Conservation (phyloP, 805 yeast species). For the Starmerella davenportii region DNA sequence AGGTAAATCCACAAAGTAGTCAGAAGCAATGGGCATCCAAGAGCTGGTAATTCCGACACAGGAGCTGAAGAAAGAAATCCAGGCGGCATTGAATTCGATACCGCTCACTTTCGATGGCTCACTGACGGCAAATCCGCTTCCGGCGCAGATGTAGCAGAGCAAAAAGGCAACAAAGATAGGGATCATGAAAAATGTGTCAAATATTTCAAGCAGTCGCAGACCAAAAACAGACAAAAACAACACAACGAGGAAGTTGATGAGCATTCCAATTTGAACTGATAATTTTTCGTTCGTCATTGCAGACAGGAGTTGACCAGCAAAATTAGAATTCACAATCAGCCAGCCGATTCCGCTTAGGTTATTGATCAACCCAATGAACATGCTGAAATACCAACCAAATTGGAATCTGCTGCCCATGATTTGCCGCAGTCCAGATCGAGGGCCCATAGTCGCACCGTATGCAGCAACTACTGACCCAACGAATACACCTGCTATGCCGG, state of each 20-base stretch:
- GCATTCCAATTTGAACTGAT: conserved; percentile 56
- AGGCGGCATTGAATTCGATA: conserved; percentile 33
- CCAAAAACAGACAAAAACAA: conserved; percentile 61
- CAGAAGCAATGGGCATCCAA: conserved; percentile 79
- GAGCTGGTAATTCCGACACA: conserved; percentile 67
- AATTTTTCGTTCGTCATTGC: conserved; percentile 47
- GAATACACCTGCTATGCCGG: conserved; percentile 45
- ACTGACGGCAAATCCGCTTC: conserved; percentile 19
- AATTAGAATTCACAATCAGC: conserved; percentile 79
- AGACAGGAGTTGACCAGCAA: conserved; percentile 68
- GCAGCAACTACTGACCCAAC: conserved; percentile 66
- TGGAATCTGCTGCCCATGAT: conserved; percentile 67
- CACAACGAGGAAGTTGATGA: conserved; percentile 47
- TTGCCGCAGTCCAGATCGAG: conserved; percentile 75
- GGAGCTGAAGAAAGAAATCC: conserved; percentile 54
- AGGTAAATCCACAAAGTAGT: conserved; percentile 67
- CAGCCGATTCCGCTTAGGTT: conserved; percentile 74
- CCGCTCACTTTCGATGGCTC: conserved; percentile 27
- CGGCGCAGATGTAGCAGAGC: conserved; percentile 41
- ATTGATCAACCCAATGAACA: conserved; percentile 52
- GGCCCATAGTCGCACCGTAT: conserved; percentile 74
- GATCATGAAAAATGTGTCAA: conserved; percentile 48
- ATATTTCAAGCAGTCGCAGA: conserved; percentile 47
- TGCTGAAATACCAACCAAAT: conserved; percentile 76
- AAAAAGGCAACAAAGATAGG: conserved; percentile 54